phyloP scores from a whole-genome alignment of 768 basidiomycete species.

The Cubamyces lactineus region DNA sequence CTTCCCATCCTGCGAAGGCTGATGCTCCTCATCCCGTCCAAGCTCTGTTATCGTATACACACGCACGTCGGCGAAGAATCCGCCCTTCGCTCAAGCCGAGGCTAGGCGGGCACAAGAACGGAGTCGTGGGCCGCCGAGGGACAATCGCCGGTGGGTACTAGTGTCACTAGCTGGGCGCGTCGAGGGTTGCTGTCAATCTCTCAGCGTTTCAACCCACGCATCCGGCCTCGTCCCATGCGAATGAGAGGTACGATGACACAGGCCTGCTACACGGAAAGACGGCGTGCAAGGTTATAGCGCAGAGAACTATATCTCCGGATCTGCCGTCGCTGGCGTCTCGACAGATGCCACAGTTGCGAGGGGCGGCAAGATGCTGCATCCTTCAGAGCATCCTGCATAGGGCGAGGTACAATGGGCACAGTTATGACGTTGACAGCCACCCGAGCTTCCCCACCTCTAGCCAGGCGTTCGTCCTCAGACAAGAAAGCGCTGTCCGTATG shows the following conservation, averaged over 20 bases:
- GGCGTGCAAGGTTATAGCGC: no score
- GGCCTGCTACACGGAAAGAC: no score
- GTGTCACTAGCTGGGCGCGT: not conserved
- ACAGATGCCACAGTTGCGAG: no score
- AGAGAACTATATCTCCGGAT: no score
- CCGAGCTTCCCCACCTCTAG: slow-evolving; percentile 2
- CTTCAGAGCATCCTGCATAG: no score
- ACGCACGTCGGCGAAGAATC: no score
- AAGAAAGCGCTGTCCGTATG: not conserved
- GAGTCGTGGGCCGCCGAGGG: slow-evolving; percentile 15
- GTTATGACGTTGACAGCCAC: slow-evolving; percentile 7
- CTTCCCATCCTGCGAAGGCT: not conserved
- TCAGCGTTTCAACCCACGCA: not conserved
- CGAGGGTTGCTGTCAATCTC: not conserved
- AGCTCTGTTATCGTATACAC: not conserved
- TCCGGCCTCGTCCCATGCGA: no score
- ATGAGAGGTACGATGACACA: no score
- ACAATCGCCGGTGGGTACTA: slow-evolving; percentile 7
- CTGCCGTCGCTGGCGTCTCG: no score
- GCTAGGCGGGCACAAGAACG: slow-evolving; percentile 4
- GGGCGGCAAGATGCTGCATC: not conserved
- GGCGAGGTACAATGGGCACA: no score
- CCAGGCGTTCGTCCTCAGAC: not conserved
- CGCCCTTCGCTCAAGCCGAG: not conserved
- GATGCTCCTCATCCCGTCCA: slow-evolving; percentile 4